Evolutionary conservation across 495 filamentous ascomycete species (phyloP).

Genomic region (Glutinoglossum americanum): DNA sequence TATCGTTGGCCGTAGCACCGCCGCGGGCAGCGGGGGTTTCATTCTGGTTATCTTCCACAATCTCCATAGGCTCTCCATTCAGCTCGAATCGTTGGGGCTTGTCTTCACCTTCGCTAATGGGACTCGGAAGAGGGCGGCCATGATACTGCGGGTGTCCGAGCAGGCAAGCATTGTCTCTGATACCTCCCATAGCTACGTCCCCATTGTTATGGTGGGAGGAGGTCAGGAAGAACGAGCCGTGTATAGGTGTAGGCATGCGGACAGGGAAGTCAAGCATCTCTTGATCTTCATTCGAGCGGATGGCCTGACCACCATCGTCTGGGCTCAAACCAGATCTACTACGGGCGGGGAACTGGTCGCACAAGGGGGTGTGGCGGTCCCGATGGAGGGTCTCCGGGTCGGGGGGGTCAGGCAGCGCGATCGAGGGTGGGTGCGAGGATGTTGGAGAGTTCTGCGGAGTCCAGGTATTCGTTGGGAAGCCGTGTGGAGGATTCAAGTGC

Average conservation of each 20-base stretch:
- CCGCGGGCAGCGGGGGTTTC: background rate
- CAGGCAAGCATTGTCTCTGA: background rate
- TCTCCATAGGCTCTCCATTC: conserved; percentile 13
- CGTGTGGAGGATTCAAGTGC: background rate
- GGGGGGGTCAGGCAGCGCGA: background rate
- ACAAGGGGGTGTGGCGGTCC: background rate
- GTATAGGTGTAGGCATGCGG: conserved; percentile 1
- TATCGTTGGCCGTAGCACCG: background rate
- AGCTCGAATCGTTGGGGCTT: conserved; percentile 11
- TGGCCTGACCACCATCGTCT: background rate
- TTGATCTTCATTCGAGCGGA: background rate
- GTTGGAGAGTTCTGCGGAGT: background rate
- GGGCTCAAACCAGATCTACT: background rate
- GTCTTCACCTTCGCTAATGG: conserved; percentile 43
- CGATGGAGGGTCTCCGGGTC: background rate
- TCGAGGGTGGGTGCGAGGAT: background rate
- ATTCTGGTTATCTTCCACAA: conserved; percentile 12
- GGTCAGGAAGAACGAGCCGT: background rate
- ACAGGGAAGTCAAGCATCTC: conserved; percentile 1
- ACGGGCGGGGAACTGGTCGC: background rate
- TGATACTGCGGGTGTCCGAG: background rate
- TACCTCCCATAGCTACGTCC: background rate
- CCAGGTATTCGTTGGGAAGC: background rate
- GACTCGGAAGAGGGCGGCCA: conserved; percentile 40
- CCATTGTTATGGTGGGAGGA: background rate